Evolutionary conservation across 495 filamentous ascomycete species (phyloP), one percentile per base, ranked within the genome.

Genomic region (Daldinia concentrica): DNA sequence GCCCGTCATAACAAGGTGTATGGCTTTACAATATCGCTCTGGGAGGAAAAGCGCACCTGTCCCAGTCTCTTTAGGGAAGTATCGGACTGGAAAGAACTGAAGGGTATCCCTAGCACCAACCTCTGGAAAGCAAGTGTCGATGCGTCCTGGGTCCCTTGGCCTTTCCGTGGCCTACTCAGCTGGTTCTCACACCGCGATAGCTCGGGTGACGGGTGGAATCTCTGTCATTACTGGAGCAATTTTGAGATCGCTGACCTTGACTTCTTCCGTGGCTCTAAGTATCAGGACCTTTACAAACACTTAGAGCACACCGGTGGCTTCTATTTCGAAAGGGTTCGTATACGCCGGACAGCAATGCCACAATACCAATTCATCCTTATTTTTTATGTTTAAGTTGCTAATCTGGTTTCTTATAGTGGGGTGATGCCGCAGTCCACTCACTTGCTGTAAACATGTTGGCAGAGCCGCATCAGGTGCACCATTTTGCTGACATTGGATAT

Each of bases 151-250:
- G 68, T 74, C 15, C 79, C 79, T 6, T 84, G 74, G 77, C 83
- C 78, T 8, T 72, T 82, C 58, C 77, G 78, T 37, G 77, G 65
- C 32, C 43, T 74, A 63, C 69, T 82, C 57, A 75, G 75, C 58
- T 76, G 73, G 75, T 78, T 83, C 32, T 68, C 79, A 32, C 78
- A 82, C 56, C 77, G 77, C 58, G 77, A 81, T 45, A 41, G 64
- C 0, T 4, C 70, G 36, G 83, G 81, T 30, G 80, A 83, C 43
- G 64, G 75, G 36, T 87, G 86, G 80, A 87, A 82, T 61, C 71
- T 82, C 17, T 87, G 86, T 64, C 86, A 87, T 71, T 87, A 87
- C 67, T 87, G 86, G 86, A 85, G 82, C 69, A 87, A 87, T 61
- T 88, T 87, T 32, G 86, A 88, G 72, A 86, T 88, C 63, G 86